These are phyloP conservation scores for Penicillium egyptiacum DNA, from an alignment of 495 filamentous ascomycete species.

Conservation along the genomic window DNA sequence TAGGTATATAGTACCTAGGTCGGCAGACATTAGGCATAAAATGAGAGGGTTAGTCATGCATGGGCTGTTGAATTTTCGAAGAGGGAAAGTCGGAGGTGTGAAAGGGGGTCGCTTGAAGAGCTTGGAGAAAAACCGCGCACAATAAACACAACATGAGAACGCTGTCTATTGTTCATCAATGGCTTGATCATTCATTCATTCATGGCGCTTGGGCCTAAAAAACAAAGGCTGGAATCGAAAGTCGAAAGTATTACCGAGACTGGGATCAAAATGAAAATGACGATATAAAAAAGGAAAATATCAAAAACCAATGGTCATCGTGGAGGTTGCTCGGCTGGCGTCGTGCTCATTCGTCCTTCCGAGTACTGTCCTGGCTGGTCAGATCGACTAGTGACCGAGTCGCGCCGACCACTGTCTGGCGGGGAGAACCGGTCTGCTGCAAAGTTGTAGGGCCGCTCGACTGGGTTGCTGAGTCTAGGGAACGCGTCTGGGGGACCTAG, in stretches of 20 bases:
- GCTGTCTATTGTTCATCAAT: conserved; percentile 32
- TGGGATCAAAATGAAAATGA: conserved; percentile 1
- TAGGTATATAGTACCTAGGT: not conserved
- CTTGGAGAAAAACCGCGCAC: conserved; percentile 15
- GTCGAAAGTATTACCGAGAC: not conserved
- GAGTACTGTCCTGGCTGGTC: conserved; percentile 18
- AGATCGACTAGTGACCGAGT: conserved; percentile 21
- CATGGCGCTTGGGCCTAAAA: conserved; percentile 18
- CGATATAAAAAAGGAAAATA: not conserved
- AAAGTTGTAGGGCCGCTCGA: conserved; percentile 21
- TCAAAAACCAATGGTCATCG: conserved; percentile 12
- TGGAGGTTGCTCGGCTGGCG: conserved; percentile 24
- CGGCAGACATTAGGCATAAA: not conserved
- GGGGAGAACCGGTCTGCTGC: conserved; percentile 33
- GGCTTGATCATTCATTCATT: conserved; percentile 28
- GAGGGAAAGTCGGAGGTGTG: not conserved
- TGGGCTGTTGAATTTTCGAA: not conserved
- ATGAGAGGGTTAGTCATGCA: not conserved
- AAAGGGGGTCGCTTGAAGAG: conserved; percentile 8
- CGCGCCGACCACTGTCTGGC: conserved; percentile 31
- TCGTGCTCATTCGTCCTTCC: conserved; percentile 18
- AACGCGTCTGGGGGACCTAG: conserved; percentile 34
- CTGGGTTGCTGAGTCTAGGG: conserved; percentile 24
- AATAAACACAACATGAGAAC: conserved; percentile 24
- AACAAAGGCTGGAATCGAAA: conserved; percentile 7